A percentile compares a stretch with the other conserved stretches of the same genome.
phyloP scores from a whole-genome alignment of 2,329 filamentous ascomycete genomes.

The Calycina herbarum region DNA sequence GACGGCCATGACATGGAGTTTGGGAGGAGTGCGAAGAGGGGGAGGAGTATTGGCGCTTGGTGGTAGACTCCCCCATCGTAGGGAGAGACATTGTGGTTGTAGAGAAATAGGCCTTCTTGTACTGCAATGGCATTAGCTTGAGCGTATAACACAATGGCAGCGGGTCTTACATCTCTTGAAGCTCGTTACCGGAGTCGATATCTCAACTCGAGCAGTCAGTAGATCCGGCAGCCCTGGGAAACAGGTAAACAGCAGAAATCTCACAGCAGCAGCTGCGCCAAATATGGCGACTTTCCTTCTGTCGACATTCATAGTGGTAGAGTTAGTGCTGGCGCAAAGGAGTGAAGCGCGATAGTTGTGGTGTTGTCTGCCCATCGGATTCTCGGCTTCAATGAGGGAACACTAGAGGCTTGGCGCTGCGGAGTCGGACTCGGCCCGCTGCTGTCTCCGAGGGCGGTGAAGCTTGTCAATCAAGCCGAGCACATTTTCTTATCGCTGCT shows the following conservation, averaged over 20 bases:
- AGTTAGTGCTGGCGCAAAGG: slow-evolving; percentile 19
- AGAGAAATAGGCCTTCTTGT: slow-evolving; percentile 94
- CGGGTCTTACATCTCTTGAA: slow-evolving; percentile 83
- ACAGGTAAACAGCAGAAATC: slow-evolving; percentile 74
- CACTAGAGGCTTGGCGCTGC: neutral
- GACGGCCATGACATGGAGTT: slow-evolving; percentile 65
- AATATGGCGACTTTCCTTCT: slow-evolving; percentile 68
- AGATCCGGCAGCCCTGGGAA: slow-evolving; percentile 85
- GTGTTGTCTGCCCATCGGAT: neutral
- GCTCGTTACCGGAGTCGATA: slow-evolving; percentile 95
- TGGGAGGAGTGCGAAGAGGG: slow-evolving; percentile 87
- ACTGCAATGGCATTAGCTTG: slow-evolving; percentile 53
- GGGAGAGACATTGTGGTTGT: slow-evolving; percentile 92
- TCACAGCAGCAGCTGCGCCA: slow-evolving; percentile 71
- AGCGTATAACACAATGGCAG: neutral
- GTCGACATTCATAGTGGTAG: slow-evolving; percentile 51
- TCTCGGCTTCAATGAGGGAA: neutral
- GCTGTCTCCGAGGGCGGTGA: slow-evolving; percentile 13
- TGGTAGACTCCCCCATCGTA: slow-evolving; percentile 89
- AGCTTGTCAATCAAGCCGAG: neutral
- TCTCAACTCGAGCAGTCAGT: slow-evolving; percentile 87
- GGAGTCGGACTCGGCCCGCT: too few species aligned
- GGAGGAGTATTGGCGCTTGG: slow-evolving; percentile 85
- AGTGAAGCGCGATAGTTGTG: slow-evolving; percentile 26
- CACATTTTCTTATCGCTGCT: slow-evolving; percentile 3